phyloP scores from a whole-genome alignment of 345 rosid species.

The Sonneratia caseolaris region DNA sequence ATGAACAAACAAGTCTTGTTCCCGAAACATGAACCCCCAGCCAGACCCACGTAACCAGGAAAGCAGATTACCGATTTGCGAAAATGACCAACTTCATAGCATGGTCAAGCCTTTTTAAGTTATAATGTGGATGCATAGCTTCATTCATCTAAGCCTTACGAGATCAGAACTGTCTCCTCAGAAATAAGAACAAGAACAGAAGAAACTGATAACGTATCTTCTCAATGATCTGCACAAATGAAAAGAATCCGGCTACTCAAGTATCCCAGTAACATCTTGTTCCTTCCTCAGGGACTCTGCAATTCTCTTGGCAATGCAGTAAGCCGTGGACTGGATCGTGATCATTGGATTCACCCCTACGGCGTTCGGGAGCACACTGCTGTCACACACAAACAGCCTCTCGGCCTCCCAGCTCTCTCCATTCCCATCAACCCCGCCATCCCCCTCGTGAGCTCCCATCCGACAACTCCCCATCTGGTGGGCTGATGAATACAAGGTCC shows the following conservation, averaged over 20 bases:
- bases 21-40: too few relatives aligned
- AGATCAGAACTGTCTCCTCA: too few relatives aligned
- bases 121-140: too few relatives aligned
- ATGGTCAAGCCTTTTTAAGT: too few relatives aligned
- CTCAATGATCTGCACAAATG: neutral
- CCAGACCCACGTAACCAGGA: too few relatives aligned
- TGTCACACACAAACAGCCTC: constrained; percentile 18
- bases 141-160: too few relatives aligned
- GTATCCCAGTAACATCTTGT: neutral
- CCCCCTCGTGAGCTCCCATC: constrained; percentile 42
- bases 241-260: neutral
- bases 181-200: too few relatives aligned
- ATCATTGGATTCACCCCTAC: constrained; percentile 21
- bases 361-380: constrained; percentile 17
- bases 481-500: constrained; percentile 37
- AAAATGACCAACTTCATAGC: too few relatives aligned
- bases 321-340: constrained; percentile 19
- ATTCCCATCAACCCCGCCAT: constrained; percentile 51
- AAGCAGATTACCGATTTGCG: too few relatives aligned
- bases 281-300: constrained; percentile 10
- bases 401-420: constrained; percentile 31
- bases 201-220: too few relatives aligned
- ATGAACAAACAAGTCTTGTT: too few relatives aligned
- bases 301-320: constrained; percentile 16
- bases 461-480: constrained; percentile 82